Base-by-base conservation (phyloP, 495 filamentous ascomycete species). In the Tuber indicum region DNA sequence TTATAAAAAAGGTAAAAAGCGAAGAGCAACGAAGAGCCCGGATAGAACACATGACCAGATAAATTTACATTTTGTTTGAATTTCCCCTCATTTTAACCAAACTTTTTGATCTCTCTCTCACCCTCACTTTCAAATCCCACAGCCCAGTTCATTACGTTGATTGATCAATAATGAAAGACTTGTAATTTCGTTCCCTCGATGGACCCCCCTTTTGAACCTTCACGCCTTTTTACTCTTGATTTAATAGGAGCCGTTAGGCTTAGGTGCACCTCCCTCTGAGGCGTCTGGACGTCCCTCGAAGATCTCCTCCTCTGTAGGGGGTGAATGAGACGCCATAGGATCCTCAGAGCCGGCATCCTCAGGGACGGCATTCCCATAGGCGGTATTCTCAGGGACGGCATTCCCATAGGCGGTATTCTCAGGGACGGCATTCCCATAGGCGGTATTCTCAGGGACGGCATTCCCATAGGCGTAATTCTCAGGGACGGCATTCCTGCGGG, bases 21-120 rank as follows among this genome's bases (percentile, higher is more conserved):
- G 58, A 66, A 66, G 58, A 66, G 58, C 58, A 66, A 66, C 14
- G 58, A 66, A 66, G 58, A 66, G 58, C 58, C 58, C 26, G 26
- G 36, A 66, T 17, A 36, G 26, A 66, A 66, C 58, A 66, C 26
- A 66, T 32, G 58, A 66, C 32, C 58, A 14, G 26, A 66, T 66
- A 66, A 66, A 66, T 66, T 66, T 66, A 66, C 58, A 66, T 17
- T 58, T 36, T 66, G 58, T 66, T 66, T 66, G 26, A 66, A 66
- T 66, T 66, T 66, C 58, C 58, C 26, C 58, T 32, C 58, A 66
- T 2, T 66, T 32, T 66, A 66, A 66, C 26, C 58, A 66, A 66
- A 36, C 58, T 66, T 66, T 66, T 36, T 2, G 16, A 66, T 66
- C 58, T 62, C 52, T 62, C 52, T 62, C 52, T 66, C 58, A 36